Conservation (phyloP, 202 grass and related monocot species). For the Digitaria exilis region DNA sequence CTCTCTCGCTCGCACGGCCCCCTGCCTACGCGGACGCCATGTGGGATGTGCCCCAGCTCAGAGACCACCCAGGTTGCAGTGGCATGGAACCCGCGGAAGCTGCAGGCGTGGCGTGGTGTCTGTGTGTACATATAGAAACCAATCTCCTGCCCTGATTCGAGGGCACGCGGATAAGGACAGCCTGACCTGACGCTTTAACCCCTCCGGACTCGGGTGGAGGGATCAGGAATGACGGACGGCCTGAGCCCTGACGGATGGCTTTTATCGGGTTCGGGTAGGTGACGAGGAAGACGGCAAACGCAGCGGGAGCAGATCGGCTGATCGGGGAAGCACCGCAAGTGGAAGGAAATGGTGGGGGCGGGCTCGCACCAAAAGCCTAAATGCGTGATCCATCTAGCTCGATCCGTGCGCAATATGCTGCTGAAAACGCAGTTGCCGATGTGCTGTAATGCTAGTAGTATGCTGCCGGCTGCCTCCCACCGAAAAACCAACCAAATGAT, state of each 20-base stretch:
- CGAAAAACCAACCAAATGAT: slow-evolving; percentile 12
- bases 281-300: slow-evolving; percentile 35
- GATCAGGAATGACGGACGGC: background rate
- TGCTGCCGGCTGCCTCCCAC: slow-evolving; percentile 24
- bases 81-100: background rate
- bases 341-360: background rate
- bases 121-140: background rate
- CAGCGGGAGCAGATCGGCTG: slow-evolving; percentile 11
- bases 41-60: slow-evolving; percentile 36
- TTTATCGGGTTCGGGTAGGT: background rate
- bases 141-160: background rate
- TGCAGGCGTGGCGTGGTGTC: background rate
- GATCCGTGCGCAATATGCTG: background rate
- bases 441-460: background rate
- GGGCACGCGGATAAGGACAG: slow-evolving; percentile 11
- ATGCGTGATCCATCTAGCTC: slow-evolving; percentile 24
- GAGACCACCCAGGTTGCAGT: background rate
- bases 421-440: background rate
- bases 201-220: background rate
- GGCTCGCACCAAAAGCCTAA: slow-evolving; percentile 1
- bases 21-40: slow-evolving; percentile 32
- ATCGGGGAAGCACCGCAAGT: slow-evolving; percentile 31
- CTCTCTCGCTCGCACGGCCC: background rate
- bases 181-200: slow-evolving; percentile 8
- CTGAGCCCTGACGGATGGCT: background rate